These are phyloP conservation scores for Cryphonectria japonica DNA, from an alignment of 2,329 filamentous ascomycete species.

Conservation along the genomic window DNA sequence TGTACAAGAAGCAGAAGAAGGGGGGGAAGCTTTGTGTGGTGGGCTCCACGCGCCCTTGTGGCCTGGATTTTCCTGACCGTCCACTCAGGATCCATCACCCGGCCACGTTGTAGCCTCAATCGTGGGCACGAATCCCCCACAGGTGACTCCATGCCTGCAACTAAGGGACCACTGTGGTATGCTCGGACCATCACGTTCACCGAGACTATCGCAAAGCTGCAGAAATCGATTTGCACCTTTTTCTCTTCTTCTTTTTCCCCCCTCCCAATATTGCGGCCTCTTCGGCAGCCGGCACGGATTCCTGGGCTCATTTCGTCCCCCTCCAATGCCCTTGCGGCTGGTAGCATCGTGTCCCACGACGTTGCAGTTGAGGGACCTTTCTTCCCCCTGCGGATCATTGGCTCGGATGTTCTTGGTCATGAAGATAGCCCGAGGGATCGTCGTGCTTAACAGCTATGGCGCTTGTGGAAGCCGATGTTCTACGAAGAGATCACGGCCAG, in stretches of 20 bases:
- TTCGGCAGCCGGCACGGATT: slow-evolving; percentile 7
- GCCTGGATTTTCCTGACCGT: background rate
- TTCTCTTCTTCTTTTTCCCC: background rate
- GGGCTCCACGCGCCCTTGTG: background rate
- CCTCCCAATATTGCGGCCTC: background rate
- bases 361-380: background rate
- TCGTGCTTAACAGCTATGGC: background rate
- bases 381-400: background rate
- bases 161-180: background rate
- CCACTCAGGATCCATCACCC: slow-evolving; percentile 14
- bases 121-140: background rate
- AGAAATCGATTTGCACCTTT: background rate
- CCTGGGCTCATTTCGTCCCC: background rate
- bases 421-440: background rate
- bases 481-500: background rate
- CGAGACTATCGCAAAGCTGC: slow-evolving; percentile 8
- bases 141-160: slow-evolving; percentile 6
- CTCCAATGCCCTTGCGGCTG: background rate
- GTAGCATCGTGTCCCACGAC: slow-evolving; percentile 16
- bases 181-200: slow-evolving; percentile 9
- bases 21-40: background rate
- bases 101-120: slow-evolving; percentile 10
- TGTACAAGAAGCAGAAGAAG: background rate
- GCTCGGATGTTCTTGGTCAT: slow-evolving; percentile 1
- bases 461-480: background rate